phyloP scores from a whole-genome alignment of 495 filamentous ascomycete species.

The Aspergillus funiculosus region DNA sequence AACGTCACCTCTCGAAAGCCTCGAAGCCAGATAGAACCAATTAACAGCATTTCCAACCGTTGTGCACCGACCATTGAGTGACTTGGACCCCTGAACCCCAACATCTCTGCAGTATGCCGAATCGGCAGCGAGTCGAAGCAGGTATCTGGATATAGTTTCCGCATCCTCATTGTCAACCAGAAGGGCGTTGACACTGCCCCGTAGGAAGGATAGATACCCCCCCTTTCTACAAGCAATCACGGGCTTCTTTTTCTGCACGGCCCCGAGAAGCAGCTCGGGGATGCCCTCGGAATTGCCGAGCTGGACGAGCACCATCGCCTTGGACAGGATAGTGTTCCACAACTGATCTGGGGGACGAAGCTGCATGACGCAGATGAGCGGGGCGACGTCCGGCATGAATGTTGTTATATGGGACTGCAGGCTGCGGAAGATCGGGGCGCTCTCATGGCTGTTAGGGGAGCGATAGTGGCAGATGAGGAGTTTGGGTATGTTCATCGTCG shows the following conservation, averaged over 20 bases:
- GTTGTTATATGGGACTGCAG: slow-evolving; percentile 49
- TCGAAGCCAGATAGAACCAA: slow-evolving; percentile 11
- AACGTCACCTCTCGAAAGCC: background rate
- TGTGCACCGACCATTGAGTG: background rate
- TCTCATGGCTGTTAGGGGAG: slow-evolving; percentile 2
- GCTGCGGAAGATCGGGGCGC: slow-evolving; percentile 26
- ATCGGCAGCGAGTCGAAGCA: background rate
- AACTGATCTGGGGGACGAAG: slow-evolving; percentile 65
- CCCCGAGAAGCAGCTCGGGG: slow-evolving; percentile 71
- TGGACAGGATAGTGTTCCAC: slow-evolving; percentile 62
- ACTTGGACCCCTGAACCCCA: background rate
- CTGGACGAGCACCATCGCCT: slow-evolving; percentile 59
- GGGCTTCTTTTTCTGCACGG: slow-evolving; percentile 51
- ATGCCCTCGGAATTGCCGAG: slow-evolving; percentile 69
- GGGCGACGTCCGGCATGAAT: slow-evolving; percentile 44
- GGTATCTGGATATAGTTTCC: background rate
- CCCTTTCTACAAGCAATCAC: slow-evolving; percentile 3
- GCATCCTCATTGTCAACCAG: slow-evolving; percentile 1
- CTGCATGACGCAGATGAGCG: slow-evolving; percentile 60
- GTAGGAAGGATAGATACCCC: background rate
- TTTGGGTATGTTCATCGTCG: slow-evolving; percentile 63
- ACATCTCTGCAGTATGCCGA: background rate
- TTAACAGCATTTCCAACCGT: slow-evolving; percentile 11
- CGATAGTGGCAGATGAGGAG: slow-evolving; percentile 45
- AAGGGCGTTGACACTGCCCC: background rate